Base-by-base conservation (phyloP, 805 yeast species). In the Starmerella floricola region DNA sequence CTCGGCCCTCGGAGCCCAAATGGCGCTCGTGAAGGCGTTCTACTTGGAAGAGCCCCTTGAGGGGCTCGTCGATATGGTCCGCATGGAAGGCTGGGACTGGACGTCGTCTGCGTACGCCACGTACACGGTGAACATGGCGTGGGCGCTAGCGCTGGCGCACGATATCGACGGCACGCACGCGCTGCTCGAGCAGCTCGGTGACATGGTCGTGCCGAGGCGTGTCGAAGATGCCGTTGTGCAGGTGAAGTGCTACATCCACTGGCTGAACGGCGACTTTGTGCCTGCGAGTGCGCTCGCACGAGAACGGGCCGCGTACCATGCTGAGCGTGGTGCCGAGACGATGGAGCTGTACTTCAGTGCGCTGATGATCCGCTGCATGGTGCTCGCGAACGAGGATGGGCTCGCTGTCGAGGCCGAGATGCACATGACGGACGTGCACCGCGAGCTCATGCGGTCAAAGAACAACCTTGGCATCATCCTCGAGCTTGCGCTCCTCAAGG, bases 401-500 rank as follows among this genome's bases (percentile, higher is more conserved):
- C n/a, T n/a, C n/a, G n/a, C n/a, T n/a, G n/a, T n/a, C n/a, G n/a
- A n/a, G n/a, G n/a, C n/a, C n/a, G n/a, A n/a, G n/a, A n/a, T n/a
- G n/a, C n/a, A n/a, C n/a, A n/a, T n/a, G n/a, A n/a, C n/a, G n/a
- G n/a, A n/a, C n/a, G n/a, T n/a, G n/a, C n/a, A n/a, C n/a, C n/a
- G n/a, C n/a, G n/a, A n/a, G n/a, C n/a, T n/a, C n/a, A n/a, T n/a
- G n/a, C n/a, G n/a, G n/a, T n/a, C n/a, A n/a, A n/a, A n/a, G n/a
- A n/a, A n/a, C n/a, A n/a, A n/a, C n/a, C n/a, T n/a, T n/a, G n/a
- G 27, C 11, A 3, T 40, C 17, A 31, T 12, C 16, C 19, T 34
- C 28, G 38, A 34, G 19, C 26, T 40, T n/a, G 43, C 21, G 30
- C 28, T 34, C 21, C 35, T 34, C 18, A 27, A 23, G n/a, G 31